Conservation (phyloP, 108 stramenopile species). For the Bacterosira constricta region DNA sequence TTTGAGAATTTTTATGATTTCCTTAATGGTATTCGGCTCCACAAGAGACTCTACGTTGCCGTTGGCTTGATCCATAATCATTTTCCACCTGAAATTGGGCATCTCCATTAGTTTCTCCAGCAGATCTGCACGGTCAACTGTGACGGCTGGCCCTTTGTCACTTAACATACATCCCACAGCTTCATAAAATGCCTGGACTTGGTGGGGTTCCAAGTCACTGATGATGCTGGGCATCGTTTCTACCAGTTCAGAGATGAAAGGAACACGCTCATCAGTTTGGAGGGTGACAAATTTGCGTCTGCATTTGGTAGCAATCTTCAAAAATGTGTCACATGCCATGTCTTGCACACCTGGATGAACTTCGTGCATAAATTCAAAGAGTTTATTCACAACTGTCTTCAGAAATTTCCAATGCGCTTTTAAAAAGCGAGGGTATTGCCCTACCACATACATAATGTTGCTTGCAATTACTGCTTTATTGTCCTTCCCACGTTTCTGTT, state of each 20-base stretch:
- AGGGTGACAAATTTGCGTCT: conserved; percentile 95
- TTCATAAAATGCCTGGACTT: conserved; percentile 99
- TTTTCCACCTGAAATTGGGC: conserved; percentile 90
- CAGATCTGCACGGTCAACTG: conserved; percentile 83
- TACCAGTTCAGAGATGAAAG: conserved; percentile 94
- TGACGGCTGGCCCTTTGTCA: conserved; percentile 85
- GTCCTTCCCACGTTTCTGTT: conserved; percentile 97
- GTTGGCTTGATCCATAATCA: conserved; percentile 88
- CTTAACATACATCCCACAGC: conserved; percentile 95
- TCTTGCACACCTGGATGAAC: conserved; percentile 99
- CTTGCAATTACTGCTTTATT: conserved; percentile 99
- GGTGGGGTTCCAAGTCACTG: conserved; percentile 97
- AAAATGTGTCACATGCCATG: conserved; percentile 99
- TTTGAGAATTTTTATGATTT: conserved; percentile 96
- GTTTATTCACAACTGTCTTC: conserved; percentile 98
- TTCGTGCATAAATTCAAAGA: conserved; percentile 99
- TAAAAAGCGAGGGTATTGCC: conserved; percentile 99
- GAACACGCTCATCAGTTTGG: conserved; percentile 87
- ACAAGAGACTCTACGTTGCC: conserved; percentile 80
- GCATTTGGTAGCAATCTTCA: conserved; percentile 99
- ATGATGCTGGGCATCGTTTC: conserved; percentile 90
- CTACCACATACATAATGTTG: conserved; percentile 99
- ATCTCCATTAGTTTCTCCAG: conserved; percentile 92
- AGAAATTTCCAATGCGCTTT: conserved; percentile 99
- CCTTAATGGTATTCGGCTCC: conserved; percentile 88